Conservation (phyloP, 2,329 filamentous ascomycete species). For the Cladosporium oxysporum region DNA sequence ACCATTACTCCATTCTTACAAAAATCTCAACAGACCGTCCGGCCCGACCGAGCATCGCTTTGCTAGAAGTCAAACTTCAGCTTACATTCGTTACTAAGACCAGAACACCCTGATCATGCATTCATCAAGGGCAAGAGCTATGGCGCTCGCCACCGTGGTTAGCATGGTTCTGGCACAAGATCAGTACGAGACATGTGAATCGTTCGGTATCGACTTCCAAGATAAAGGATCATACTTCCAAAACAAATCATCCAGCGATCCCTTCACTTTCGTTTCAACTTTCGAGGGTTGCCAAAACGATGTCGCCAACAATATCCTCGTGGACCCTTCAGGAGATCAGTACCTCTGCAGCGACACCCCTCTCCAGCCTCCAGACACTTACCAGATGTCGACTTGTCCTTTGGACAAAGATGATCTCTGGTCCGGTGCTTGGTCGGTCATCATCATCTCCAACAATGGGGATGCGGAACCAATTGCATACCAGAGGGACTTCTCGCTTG, state of each 20-base stretch:
- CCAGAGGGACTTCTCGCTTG: slow-evolving; percentile 28
- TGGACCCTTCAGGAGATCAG: slow-evolving; percentile 44
- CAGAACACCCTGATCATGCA: neutral
- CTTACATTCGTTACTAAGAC: neutral
- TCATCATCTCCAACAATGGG: slow-evolving; percentile 47
- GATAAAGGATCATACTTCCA: slow-evolving; percentile 49
- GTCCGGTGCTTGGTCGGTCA: slow-evolving; percentile 46
- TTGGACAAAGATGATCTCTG: slow-evolving; percentile 44
- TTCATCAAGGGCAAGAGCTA: neutral
- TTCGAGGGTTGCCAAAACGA: slow-evolving; percentile 47
- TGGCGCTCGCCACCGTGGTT: neutral
- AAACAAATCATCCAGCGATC: slow-evolving; percentile 43
- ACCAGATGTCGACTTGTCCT: slow-evolving; percentile 32
- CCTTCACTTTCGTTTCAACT: slow-evolving; percentile 47
- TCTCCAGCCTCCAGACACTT: slow-evolving; percentile 36
- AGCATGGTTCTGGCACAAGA: slow-evolving; percentile 1
- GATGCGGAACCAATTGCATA: slow-evolving; percentile 46
- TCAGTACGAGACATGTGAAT: slow-evolving; percentile 26
- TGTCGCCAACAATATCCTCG: slow-evolving; percentile 44
- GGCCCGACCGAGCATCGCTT: neutral
- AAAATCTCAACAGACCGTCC: neutral
- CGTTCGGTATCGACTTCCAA: slow-evolving; percentile 44
- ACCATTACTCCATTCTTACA: neutral
- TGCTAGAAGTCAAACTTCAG: neutral
- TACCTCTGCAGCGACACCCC: slow-evolving; percentile 44